Evolutionary conservation across 2,329 filamentous ascomycete genomes (phyloP), one percentile per base, ranked within the genome.

Genomic region (Polytolypa hystricis): DNA sequence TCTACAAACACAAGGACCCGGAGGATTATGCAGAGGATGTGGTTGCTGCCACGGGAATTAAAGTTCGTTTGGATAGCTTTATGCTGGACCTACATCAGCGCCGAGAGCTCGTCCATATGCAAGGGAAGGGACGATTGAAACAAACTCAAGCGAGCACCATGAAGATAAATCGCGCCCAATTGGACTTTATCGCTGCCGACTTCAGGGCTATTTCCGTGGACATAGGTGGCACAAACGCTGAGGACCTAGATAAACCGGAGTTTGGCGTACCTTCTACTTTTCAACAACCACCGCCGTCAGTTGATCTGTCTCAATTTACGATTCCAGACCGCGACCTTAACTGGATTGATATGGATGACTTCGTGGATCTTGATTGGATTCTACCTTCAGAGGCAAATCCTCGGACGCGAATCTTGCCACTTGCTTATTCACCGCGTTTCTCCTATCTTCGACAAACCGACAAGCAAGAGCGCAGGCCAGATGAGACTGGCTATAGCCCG

Each of bases 311-410:
- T 0, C 80, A 81, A 36, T 98, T 98, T 55, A 89, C 80, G 0
- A 98, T 98, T 33, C 89, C 91, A 0, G 91, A 98, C 56, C 84
- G 93, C 37, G 91, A 98, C 52, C 79, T 86, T 47, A 86, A 81
- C 38, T 98, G 91, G 91, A 87, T 98, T 44, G 91, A 98, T 53
- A 96, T 98, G 86, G 91, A 98, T 54, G 91, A 98, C 56, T 98
- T 98, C 60, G 87, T 98, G 19, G 91, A 98, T 57, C 66, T 98
- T 15, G 93, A 95, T 55, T 96, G 89, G 89, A 87, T 94, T 37
- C 63, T 95, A 16, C 89, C 89, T 0, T 81, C 84, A 10, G 84
- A 93, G 53, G 77, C 81, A 20, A 93, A 94, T 47, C 87, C 89
- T 1, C 81, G 93, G 47, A 96, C 89, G 1, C 87, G 91, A 57